Percentiles rank a stretch among this genome's conserved stretches.
Conservation (phyloP, 306 rosid genomes). For the Malus sylvestris region DNA sequence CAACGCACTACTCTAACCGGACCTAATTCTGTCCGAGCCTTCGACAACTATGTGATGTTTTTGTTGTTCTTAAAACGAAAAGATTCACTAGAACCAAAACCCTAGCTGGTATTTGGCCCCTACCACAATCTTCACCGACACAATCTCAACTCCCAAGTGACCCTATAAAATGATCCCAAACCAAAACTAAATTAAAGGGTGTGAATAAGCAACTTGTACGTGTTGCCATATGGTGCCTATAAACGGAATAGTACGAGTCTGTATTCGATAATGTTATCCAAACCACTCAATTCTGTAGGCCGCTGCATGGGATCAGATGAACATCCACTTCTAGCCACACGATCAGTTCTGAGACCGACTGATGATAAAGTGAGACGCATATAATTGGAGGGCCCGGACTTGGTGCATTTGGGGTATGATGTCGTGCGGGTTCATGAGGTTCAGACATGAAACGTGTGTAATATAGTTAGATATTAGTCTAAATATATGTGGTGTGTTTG, state of each 20-base stretch:
- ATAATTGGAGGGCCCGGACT: neutral
- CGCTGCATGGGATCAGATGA: neutral
- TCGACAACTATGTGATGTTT: too few relatives aligned
- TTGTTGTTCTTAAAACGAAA: neutral
- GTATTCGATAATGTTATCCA: neutral
- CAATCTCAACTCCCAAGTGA: neutral
- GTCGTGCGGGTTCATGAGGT: neutral
- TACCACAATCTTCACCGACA: neutral
- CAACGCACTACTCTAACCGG: neutral
- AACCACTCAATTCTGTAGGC: neutral
- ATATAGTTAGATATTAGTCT: neutral
- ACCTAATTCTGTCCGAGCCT: too few relatives aligned
- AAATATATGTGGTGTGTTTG: neutral
- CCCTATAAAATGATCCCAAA: neutral
- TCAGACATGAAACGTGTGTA: neutral
- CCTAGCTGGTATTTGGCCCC: neutral
- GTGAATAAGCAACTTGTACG: neutral
- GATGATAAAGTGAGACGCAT: conserved; percentile 5
- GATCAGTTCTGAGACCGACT: conserved; percentile 1
- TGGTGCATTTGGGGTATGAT: neutral
- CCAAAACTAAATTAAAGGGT: neutral
- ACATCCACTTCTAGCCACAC: conserved; percentile 8
- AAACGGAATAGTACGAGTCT: neutral
- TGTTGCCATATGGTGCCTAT: neutral
- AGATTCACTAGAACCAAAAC: neutral